Evolutionary conservation across 1,284 basidiomycete genomes (phyloP), one percentile per base, ranked within the genome.

Genomic region (Flammula alnicola): DNA sequence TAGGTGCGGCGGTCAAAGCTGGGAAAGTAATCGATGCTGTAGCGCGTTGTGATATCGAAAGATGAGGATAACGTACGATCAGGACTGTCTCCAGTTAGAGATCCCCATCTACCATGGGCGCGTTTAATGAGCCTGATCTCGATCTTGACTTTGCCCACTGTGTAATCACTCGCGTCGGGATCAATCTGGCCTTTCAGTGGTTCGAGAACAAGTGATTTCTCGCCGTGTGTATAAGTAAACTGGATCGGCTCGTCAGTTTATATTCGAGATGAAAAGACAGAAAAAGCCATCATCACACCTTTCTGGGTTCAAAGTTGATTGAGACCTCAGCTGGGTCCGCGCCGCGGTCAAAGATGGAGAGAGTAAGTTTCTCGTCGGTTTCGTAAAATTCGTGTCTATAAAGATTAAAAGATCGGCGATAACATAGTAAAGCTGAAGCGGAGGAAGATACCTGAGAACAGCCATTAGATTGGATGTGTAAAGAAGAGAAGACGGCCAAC

Each of bases 301-400:
- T 79, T 55, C 83, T 74, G 4, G 82, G 74, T 49, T 83, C 79
- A 56, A 93, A 87, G 32, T 74, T 66, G 54, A 95, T 70, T 9
- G 74, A 72, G 44, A 93, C 83, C 55, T 79, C 65, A 12, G 73
- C 74, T 11, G 86, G 80, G 65, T 90, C 83, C 25, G 83, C 89
- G 54, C 84, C 84, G 61, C 85, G 84, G 70, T 94, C 83, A 63
- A 93, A 94, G 59, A 95, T 72, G 44, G 88, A 86, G 59, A 94
- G 65, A 9, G 78, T 91, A 49, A 94, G 65, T 54, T 71, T 78
- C 47, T 89, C 83, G 53, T 92, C 87, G 2, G 85, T 88, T 70
- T 95, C 92, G 69, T 94, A 95, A 69, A 89, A 95, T 67, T 93
- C 91, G 72, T 94, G 83, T 67, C 92, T 93, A 38, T 16, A 23